Evolutionary conservation across 1,284 basidiomycete genomes (phyloP).

Genomic region (Wallemia mellicola): DNA sequence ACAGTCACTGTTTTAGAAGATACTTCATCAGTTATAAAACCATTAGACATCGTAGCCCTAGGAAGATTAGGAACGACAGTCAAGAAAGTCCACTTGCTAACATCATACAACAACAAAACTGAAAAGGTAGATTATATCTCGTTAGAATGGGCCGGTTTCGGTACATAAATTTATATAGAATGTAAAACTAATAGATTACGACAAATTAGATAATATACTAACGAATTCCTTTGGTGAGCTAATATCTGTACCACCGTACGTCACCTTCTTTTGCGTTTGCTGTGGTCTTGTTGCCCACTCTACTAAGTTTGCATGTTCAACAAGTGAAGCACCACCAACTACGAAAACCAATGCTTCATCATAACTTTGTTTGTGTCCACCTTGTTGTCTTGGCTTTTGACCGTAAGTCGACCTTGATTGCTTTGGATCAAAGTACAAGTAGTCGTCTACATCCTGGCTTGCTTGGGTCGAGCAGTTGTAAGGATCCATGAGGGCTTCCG

Average conservation of each 20-base stretch:
- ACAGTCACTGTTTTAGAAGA: conserved; percentile 49
- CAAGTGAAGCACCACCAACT: conserved; percentile 86
- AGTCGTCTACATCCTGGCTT: conserved; percentile 84
- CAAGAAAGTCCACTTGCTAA: conserved; percentile 53
- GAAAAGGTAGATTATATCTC: neutral
- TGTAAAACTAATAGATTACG: neutral
- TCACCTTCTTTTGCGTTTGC: conserved; percentile 33
- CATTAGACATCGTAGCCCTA: conserved; percentile 79
- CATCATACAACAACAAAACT: neutral
- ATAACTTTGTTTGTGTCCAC: conserved; percentile 26
- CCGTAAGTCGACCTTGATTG: conserved; percentile 24
- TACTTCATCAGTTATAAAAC: conserved; percentile 28
- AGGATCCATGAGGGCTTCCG: conserved; percentile 92
- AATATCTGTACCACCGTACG: conserved; percentile 90
- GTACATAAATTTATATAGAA: neutral
- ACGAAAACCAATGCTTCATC: conserved; percentile 73
- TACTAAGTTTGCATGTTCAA: conserved; percentile 84
- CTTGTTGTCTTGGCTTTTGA: conserved; percentile 5
- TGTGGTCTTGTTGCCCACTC: conserved; percentile 42
- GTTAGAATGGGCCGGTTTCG: conserved; percentile 1
- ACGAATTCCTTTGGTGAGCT: conserved; percentile 66
- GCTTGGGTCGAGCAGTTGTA: conserved; percentile 70
- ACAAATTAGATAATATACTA: conserved; percentile 27
- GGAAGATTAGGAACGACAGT: conserved; percentile 87
- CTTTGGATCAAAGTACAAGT: conserved; percentile 72